Percentiles rank a stretch among this genome's conserved stretches.
phyloP scores from a whole-genome alignment of 208 protist genomes.

The Endotrypanum monterogeii region DNA sequence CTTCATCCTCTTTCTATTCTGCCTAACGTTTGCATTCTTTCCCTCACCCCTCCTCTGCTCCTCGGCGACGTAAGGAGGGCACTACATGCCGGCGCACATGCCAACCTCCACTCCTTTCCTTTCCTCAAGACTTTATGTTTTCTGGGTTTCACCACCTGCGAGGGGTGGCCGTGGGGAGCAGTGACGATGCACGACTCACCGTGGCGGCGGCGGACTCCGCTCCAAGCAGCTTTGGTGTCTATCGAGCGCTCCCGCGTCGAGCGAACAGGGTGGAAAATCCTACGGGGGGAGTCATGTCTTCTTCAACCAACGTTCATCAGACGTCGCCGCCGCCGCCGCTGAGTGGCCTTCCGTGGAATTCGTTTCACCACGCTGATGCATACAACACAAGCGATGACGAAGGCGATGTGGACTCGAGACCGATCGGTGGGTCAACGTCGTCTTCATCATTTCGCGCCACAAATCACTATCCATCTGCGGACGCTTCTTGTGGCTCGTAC shows the following conservation, averaged over 20 bases:
- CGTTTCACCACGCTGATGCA: conserved; percentile 2
- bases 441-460: neutral
- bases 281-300: neutral
- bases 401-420: too few species aligned
- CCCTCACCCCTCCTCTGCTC: neutral
- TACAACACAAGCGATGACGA: neutral
- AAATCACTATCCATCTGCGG: neutral
- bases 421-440: too few species aligned
- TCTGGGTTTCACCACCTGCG: conserved; percentile 13
- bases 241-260: neutral
- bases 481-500: conserved; percentile 5
- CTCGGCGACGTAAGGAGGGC: neutral
- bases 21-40: neutral
- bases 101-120: neutral
- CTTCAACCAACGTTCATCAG: neutral
- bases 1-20: neutral
- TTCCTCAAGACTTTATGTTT: conserved; percentile 1
- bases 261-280: neutral
- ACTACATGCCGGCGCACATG: neutral
- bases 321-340: conserved; percentile 3
- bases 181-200: neutral
- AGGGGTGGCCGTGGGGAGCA: neutral
- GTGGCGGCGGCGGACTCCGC: neutral
- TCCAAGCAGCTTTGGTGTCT: neutral
- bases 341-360: conserved; percentile 23